phyloP scores from a whole-genome alignment of 176 grass and related monocot species.

The Chrysopogon serrulatus region DNA sequence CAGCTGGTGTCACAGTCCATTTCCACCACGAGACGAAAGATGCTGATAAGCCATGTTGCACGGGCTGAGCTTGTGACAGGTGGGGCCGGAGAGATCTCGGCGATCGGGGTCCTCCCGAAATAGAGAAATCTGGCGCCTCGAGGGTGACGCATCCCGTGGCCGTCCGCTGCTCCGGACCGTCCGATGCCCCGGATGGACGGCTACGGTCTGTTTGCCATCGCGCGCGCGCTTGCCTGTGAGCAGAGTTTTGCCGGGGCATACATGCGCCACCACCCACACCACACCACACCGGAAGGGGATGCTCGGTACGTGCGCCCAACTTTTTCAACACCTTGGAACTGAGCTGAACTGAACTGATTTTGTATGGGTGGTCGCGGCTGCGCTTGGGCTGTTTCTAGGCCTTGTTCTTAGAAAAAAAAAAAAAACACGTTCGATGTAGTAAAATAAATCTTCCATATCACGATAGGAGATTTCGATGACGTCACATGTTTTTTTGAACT shows the following conservation, averaged over 20 bases:
- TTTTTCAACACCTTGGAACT: background rate
- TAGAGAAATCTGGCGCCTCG: background rate
- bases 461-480: background rate
- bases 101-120: background rate
- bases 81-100: conserved; percentile 13
- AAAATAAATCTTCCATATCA: background rate
- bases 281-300: no score
- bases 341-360: background rate
- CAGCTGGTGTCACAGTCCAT: background rate
- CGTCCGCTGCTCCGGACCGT: background rate
- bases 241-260: background rate
- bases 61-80: background rate
- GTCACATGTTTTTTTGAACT: background rate
- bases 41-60: no score
- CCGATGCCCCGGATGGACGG: background rate
- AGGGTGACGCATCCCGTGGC: background rate
- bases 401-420: background rate
- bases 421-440: no score
- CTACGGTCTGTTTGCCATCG: background rate
- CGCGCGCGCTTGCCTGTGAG: background rate
- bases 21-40: background rate
- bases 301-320: background rate
- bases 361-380: background rate
- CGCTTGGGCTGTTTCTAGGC: background rate
- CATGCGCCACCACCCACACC: background rate